phyloP scores from a whole-genome alignment of 768 basidiomycete genomes.

The Leccinum pellstonianum region DNA sequence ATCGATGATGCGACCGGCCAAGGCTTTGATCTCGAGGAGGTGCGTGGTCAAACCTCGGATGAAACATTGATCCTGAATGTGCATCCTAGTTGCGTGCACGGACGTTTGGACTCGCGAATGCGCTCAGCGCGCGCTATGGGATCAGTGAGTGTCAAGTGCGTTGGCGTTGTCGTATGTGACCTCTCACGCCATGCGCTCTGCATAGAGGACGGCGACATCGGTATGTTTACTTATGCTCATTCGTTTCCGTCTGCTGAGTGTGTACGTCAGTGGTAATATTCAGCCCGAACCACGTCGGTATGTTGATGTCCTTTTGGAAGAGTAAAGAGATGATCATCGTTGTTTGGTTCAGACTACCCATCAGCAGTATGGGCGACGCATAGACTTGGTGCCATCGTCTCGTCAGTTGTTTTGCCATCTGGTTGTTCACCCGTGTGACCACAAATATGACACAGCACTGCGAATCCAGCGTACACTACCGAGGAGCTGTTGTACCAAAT shows the following conservation, averaged over 20 bases:
- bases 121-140: conserved; percentile 45
- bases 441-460: conserved; percentile 17
- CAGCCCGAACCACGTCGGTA: conserved; percentile 65
- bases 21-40: conserved; percentile 46
- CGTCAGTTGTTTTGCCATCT: conserved; percentile 37
- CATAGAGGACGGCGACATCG: conserved; percentile 50
- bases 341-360: conserved; percentile 47
- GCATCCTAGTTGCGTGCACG: conserved; percentile 39
- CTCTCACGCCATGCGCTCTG: conserved; percentile 1
- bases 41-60: conserved; percentile 22
- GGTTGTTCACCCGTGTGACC: neutral
- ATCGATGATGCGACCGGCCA: conserved; percentile 58
- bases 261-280: conserved; percentile 52
- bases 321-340: no score
- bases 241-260: conserved; percentile 4
- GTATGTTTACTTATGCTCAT: conserved; percentile 32
- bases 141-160: conserved; percentile 40
- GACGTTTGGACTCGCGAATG: conserved; percentile 53
- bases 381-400: conserved; percentile 54
- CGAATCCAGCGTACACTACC: conserved; percentile 37
- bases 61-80: neutral
- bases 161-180: neutral
- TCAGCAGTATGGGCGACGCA: conserved; percentile 59
- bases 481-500: conserved; percentile 36
- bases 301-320: conserved; percentile 9